Percentiles rank a stretch among this genome's conserved stretches.
Conservation (phyloP, 495 filamentous ascomycete species). For the Astrothelium macrocarpum region DNA sequence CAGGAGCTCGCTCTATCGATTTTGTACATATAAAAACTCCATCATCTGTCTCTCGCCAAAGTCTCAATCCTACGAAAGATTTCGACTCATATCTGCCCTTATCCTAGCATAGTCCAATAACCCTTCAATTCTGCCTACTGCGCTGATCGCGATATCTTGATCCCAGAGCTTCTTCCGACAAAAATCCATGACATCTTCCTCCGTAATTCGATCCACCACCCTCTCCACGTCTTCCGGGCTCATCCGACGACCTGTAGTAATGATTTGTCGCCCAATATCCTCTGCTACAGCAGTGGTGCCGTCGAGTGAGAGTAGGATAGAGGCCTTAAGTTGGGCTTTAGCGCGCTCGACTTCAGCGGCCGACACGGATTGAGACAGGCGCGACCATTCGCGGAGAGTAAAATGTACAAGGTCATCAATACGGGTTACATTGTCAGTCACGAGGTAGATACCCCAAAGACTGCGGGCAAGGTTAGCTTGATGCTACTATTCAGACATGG, state of each 20-base stretch:
- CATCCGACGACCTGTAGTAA: constrained; percentile 90
- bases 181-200: constrained; percentile 96
- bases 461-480: constrained; percentile 34
- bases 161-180: constrained; percentile 89
- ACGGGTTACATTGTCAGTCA: constrained; percentile 74
- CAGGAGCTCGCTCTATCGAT: background rate
- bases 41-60: background rate
- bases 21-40: background rate
- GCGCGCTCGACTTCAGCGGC: constrained; percentile 92
- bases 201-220: constrained; percentile 74
- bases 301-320: constrained; percentile 91
- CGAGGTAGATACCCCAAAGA: constrained; percentile 98
- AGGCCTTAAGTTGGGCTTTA: constrained; percentile 98
- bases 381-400: constrained; percentile 94
- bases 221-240: constrained; percentile 88
- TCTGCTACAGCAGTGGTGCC: constrained; percentile 94
- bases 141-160: constrained; percentile 86
- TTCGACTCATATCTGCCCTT: constrained; percentile 82
- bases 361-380: constrained; percentile 75
- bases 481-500: background rate
- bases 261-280: constrained; percentile 96
- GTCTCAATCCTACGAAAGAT: constrained; percentile 39
- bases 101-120: constrained; percentile 82
- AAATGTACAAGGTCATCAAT: constrained; percentile 97
- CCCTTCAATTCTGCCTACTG: constrained; percentile 87